phyloP scores from a whole-genome alignment of 2,329 filamentous ascomycete species.

The Fusarium poae region DNA sequence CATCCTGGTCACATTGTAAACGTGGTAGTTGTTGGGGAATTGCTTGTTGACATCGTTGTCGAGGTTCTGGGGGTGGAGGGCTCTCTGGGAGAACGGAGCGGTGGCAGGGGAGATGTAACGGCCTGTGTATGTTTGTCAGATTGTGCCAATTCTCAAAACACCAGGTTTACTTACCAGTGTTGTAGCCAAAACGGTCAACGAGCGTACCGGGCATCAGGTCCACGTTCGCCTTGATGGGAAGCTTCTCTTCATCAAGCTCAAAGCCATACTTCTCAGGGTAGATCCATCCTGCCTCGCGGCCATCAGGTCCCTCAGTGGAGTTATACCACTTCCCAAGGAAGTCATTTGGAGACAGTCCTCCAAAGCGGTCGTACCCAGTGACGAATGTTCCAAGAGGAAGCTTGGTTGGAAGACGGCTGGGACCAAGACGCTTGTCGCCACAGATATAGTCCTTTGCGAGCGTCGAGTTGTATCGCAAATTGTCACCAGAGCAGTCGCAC shows the following conservation, averaged over 20 bases:
- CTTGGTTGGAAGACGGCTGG: slow-evolving; percentile 13
- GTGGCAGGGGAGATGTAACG: slow-evolving; percentile 35
- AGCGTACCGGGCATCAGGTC: slow-evolving; percentile 56
- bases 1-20: slow-evolving; percentile 19
- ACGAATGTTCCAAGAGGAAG: slow-evolving; percentile 29
- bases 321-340: slow-evolving; percentile 36
- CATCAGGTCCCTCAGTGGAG: not conserved
- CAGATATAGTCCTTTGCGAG: slow-evolving; percentile 14
- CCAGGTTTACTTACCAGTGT: slow-evolving; percentile 6
- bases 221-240: slow-evolving; percentile 57
- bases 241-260: slow-evolving; percentile 50
- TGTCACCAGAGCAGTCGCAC: slow-evolving; percentile 22
- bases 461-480: not conserved
- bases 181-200: slow-evolving; percentile 61
- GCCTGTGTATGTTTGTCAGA: slow-evolving; percentile 1
- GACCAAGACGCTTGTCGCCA: slow-evolving; percentile 29
- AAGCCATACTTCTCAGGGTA: slow-evolving; percentile 52
- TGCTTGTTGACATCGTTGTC: slow-evolving; percentile 4
- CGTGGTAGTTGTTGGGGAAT: slow-evolving; percentile 33
- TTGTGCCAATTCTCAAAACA: not conserved
- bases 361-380: slow-evolving; percentile 32
- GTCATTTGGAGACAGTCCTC: slow-evolving; percentile 16
- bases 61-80: slow-evolving; percentile 31
- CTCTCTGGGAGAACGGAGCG: slow-evolving; percentile 30
- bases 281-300: slow-evolving; percentile 4